Evolutionary conservation across 169 alveolate species (phyloP).

Genomic region (Perkinsus olseni): DNA sequence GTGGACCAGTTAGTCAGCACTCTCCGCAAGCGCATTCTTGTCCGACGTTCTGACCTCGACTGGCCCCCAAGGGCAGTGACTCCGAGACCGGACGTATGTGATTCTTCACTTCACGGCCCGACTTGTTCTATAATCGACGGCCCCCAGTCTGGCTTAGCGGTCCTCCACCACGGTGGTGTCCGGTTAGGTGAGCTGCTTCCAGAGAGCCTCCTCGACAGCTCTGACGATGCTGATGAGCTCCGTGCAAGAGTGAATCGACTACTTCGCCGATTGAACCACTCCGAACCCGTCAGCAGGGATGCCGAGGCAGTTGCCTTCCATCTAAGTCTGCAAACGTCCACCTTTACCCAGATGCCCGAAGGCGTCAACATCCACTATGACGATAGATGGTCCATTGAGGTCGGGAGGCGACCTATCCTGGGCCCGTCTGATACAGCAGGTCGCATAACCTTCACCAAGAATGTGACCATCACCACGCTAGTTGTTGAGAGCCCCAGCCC

Average conservation of each 20-base stretch:
- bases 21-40: background rate
- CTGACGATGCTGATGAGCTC: background rate
- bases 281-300: background rate
- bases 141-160: background rate
- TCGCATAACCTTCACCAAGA: background rate
- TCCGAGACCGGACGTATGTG: background rate
- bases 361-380: background rate
- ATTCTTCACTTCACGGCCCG: background rate
- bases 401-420: background rate
- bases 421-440: background rate
- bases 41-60: background rate
- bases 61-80: background rate
- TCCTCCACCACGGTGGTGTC: background rate
- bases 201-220: background rate
- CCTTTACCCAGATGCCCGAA: background rate
- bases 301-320: background rate
- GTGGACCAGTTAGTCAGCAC: background rate
- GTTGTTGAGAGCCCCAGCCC: background rate
- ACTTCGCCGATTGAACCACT: background rate
- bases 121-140: background rate
- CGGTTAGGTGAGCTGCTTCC: background rate
- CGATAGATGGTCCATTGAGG: background rate
- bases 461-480: background rate
- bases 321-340: background rate
- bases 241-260: background rate